Evolutionary conservation across 2,329 filamentous ascomycete species (phyloP), one percentile per base, ranked within the genome.

Genomic region (Myriosclerotinia duriaeana): DNA sequence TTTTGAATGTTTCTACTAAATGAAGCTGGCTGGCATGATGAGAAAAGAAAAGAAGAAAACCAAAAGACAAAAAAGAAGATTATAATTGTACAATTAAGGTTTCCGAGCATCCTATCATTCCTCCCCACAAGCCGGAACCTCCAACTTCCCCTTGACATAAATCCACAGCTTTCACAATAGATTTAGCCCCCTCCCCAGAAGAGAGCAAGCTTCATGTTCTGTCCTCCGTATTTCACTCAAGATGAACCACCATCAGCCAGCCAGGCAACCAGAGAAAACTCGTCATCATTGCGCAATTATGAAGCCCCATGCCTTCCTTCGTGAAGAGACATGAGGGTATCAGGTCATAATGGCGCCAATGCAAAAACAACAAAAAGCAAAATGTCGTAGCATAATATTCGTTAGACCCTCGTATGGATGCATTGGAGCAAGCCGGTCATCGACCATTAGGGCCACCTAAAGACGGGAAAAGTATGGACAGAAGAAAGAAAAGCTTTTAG

Each of bases 61-160:
- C 12, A 42, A 60, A 60, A 60, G 68, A 60, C 34, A 34, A 44
- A 38, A 70, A 60, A 55, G 64, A 71, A 74, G 73, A 73, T 73
- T 73, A 68, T 76, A 76, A 73, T 76, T 75, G 71, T 76, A 75
- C 73, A 76, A 71, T 71, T 68, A 63, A 56, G 54, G 69, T 65
- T 71, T 70, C 70, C 67, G 68, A 66, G 58, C 54, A 66, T 58
- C 61, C 66, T 64, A 42, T 34, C 62, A 44, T 60, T 61, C 66
- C 68, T 69, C 67, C 67, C 65, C 72, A 67, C 55, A 65, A 67
- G 61, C 64, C 52, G 53, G 48, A 53, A 58, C 53, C 64, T 42
- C 60, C 46, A 30, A 53, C 26, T 14, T 38, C 22, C 34, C 38
- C 46, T 40, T 63, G 53, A 46, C 42, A 54, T 22, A 40, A 64